Conservation (phyloP, 2,329 filamentous ascomycete species). For the Stachybotrys chartarum region DNA sequence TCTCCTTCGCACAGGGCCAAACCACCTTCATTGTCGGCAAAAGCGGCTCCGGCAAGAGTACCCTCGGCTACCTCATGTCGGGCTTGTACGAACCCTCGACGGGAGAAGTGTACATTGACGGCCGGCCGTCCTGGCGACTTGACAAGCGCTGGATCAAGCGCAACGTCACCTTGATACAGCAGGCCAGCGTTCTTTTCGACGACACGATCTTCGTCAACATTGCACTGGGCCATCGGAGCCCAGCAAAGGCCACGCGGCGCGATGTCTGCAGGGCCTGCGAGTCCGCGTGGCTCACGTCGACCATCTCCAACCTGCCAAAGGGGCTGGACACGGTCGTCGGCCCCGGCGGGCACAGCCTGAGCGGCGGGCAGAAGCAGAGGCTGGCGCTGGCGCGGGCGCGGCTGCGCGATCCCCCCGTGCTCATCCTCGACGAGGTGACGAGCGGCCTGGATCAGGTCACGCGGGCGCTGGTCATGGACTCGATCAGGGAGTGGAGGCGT, state of each 20-base stretch:
- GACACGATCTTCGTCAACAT: conserved; percentile 76
- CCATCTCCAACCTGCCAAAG: conserved; percentile 57
- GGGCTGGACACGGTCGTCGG: conserved; percentile 69
- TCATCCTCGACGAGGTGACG: conserved; percentile 85
- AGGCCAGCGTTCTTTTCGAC: conserved; percentile 73
- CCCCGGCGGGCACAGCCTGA: conserved; percentile 61
- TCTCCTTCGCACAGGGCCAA: conserved; percentile 66
- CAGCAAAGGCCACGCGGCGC: conserved; percentile 37
- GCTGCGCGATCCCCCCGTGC: conserved; percentile 67
- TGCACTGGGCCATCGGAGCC: conserved; percentile 55
- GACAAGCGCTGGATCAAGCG: conserved; percentile 66
- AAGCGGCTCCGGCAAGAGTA: conserved; percentile 92
- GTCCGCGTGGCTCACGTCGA: conserved; percentile 61
- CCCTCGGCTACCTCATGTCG: conserved; percentile 70
- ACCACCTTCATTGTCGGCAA: conserved; percentile 76
- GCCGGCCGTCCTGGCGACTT: conserved; percentile 50
- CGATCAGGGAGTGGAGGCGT: conserved; percentile 68
- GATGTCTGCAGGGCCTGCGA: conserved; percentile 57
- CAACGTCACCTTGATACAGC: conserved; percentile 76
- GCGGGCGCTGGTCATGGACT: conserved; percentile 61
- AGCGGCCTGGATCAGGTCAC: conserved; percentile 76
- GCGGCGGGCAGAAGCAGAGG: conserved; percentile 79
- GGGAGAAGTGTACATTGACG: conserved; percentile 66
- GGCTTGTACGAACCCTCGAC: conserved; percentile 63
- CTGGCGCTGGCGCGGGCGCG: conserved; percentile 73